Conservation (phyloP, 2,329 filamentous ascomycete species). For the Parastagonospora avenae region DNA sequence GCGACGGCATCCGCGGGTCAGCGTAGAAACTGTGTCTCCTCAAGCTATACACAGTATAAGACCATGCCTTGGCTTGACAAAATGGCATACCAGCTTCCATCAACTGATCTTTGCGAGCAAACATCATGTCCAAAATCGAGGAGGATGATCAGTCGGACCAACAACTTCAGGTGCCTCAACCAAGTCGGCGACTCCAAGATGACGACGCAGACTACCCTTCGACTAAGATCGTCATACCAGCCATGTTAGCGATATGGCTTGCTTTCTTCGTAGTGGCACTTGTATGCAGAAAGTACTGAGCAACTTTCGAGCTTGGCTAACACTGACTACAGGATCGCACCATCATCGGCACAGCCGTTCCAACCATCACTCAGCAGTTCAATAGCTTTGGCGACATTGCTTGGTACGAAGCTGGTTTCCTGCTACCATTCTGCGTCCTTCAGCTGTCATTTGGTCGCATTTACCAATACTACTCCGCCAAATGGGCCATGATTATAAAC, state of each 20-base stretch:
- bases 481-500: slow-evolving; percentile 39
- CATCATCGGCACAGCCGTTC: slow-evolving; percentile 10
- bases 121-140: too few species aligned
- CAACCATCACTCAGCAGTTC: slow-evolving; percentile 24
- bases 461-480: slow-evolving; percentile 51
- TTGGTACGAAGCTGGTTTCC: slow-evolving; percentile 40
- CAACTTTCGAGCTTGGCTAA: background rate
- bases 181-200: background rate
- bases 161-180: too few species aligned
- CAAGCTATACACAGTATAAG: too few species aligned
- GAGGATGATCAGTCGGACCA: too few species aligned
- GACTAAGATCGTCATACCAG: background rate
- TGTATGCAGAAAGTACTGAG: background rate
- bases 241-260: background rate
- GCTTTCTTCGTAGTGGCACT: background rate
- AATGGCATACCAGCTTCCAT: background rate
- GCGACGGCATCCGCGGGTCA: too few species aligned
- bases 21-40: too few species aligned
- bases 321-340: background rate
- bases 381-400: slow-evolving; percentile 17
- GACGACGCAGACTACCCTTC: background rate
- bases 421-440: slow-evolving; percentile 49
- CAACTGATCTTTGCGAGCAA: too few species aligned
- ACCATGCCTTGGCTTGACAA: background rate
- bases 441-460: slow-evolving; percentile 53